A percentile compares a stretch with the other conserved stretches of the same genome.
Conservation (phyloP, 2,329 filamentous ascomycete genomes). For the Passalora sequoiae region DNA sequence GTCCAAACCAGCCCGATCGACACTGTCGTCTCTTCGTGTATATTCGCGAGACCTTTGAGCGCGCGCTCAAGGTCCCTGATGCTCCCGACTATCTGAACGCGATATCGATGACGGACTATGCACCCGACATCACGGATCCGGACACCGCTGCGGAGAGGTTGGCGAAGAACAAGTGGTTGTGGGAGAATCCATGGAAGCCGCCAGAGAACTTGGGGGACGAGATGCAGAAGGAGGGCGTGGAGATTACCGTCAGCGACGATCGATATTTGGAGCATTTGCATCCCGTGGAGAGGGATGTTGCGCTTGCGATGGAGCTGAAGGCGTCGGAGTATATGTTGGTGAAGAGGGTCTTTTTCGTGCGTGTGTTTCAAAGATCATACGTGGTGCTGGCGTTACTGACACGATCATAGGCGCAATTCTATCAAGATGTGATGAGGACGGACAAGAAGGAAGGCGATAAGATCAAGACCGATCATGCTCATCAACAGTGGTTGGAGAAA, state of each 20-base stretch:
- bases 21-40: slow-evolving; percentile 18
- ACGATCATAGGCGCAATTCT: slow-evolving; percentile 6
- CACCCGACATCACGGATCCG: slow-evolving; percentile 18
- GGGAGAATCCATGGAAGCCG: not conserved
- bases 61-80: slow-evolving; percentile 16
- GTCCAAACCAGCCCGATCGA: not conserved
- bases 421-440: slow-evolving; percentile 7
- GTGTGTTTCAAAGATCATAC: not conserved
- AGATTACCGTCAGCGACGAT: not conserved
- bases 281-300: slow-evolving; percentile 19
- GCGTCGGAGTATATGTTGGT: slow-evolving; percentile 25
- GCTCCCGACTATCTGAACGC: slow-evolving; percentile 21
- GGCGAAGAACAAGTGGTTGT: not conserved
- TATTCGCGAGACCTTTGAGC: slow-evolving; percentile 16
- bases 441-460: slow-evolving; percentile 12
- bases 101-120: slow-evolving; percentile 15
- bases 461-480: slow-evolving; percentile 16
- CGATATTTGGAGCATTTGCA: slow-evolving; percentile 10
- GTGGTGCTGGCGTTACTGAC: not conserved
- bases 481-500: slow-evolving; percentile 20
- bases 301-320: slow-evolving; percentile 10
- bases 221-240: not conserved
- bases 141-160: slow-evolving; percentile 15
- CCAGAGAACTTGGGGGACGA: not conserved
- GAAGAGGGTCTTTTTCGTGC: slow-evolving; percentile 23